Evolutionary conservation across 352 stramenopile species (phyloP).

Genomic region (Phytophthora pisi): DNA sequence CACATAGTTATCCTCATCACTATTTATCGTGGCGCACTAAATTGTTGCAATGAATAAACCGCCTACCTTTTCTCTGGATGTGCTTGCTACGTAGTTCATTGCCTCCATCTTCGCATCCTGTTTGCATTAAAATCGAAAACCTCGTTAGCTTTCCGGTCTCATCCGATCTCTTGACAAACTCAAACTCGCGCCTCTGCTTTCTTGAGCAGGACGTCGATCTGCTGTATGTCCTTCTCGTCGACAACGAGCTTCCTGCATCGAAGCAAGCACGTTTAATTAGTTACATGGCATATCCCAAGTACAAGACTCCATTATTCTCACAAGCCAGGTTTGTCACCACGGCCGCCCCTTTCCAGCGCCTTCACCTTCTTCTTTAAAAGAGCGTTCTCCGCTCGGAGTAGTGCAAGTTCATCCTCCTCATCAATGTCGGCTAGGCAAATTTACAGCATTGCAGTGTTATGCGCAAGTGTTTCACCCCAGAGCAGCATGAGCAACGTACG

Average conservation of each 20-base stretch:
- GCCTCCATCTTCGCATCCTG: constrained; percentile 78
- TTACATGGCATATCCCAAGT: neutral
- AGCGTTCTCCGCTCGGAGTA: constrained; percentile 68
- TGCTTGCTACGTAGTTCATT: constrained; percentile 73
- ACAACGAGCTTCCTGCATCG: constrained; percentile 53
- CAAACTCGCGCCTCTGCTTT: constrained; percentile 56
- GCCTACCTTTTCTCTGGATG: constrained; percentile 76
- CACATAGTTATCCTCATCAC: neutral
- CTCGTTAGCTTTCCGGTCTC: neutral
- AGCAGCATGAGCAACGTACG: constrained; percentile 18
- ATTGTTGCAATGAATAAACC: neutral
- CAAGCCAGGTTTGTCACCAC: constrained; percentile 49
- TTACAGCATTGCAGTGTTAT: neutral
- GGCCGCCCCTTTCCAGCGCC: constrained; percentile 53
- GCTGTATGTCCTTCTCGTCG: constrained; percentile 64
- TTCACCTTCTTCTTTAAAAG: constrained; percentile 77
- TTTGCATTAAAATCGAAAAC: neutral
- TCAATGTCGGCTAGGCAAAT: constrained; percentile 10
- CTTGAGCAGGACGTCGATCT: constrained; percentile 78
- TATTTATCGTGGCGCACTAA: neutral
- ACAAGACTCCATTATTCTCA: constrained; percentile 22
- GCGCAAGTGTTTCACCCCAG: neutral
- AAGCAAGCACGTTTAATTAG: neutral
- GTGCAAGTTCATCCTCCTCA: constrained; percentile 50
- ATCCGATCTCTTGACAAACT: neutral